Base-by-base conservation (phyloP, 2,329 filamentous ascomycete species). In the Fusarium sp. region DNA sequence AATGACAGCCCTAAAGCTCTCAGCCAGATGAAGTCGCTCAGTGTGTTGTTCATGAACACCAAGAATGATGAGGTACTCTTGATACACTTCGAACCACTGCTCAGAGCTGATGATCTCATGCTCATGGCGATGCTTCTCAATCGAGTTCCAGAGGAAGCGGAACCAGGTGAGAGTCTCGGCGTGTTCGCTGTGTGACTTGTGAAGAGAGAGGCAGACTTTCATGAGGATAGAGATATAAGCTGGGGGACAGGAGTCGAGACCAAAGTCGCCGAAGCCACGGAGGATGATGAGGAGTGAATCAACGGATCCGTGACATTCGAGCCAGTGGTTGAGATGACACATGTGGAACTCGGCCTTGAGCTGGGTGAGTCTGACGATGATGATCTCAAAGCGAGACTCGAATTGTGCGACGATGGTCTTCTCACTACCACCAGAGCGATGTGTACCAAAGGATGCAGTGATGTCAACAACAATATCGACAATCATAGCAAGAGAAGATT, bases 41-140 rank as follows among this genome's bases (percentile, higher is more conserved):
- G 36, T 64, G 1, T 49, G 44, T 2, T 64, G 22, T 6, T 64
- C 61, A 4, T 64, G 61, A 1, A 61, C 36, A 24, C 61, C 55
- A 3, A 64, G 61, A n/a, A 61, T 24, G 17, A 64, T 17, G 0
- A 64, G 55, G 1, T 64, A 64, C 55, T 64, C 61, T 7, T 64
- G 61, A 7, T 61, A 64, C 0, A 64, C 61, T 18, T 64, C 61
- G 9, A 61, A 49, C 44, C 55, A 61, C 31, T 64, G 61, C 36
- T 64, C 61, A 13, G 31, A 22, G 28, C n/a, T 60, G n/a, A 48
- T 36, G 15, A 58, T 22, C 20, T 61, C 61, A 7, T 49, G 44
- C 1, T 49, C 55, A 22, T 64, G 61, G 4, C 55, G 61, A n/a
- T 64, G 61, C 13, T 61, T 64, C 44, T 64, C 61, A 5, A 61